Evolutionary conservation across 768 basidiomycete species (phyloP).

Genomic region (Suillus occidentalis): DNA sequence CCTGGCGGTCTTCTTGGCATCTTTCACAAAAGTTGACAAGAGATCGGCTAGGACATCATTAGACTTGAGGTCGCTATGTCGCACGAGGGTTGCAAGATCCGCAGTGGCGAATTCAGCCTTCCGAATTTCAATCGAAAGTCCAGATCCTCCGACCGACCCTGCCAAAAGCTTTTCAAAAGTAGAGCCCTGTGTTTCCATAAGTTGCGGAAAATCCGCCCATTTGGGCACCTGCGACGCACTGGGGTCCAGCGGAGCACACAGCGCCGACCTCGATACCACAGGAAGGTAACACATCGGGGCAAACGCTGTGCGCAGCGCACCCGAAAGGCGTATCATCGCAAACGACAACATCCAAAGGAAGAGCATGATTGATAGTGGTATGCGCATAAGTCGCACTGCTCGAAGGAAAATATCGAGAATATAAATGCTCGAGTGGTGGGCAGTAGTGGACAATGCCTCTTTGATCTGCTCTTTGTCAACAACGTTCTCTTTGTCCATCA

Average conservation of each 20-base stretch:
- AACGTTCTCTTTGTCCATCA: not conserved
- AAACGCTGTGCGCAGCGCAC: constrained; percentile 46
- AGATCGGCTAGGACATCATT: constrained; percentile 55
- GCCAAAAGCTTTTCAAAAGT: constrained; percentile 64
- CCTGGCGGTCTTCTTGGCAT: constrained; percentile 60
- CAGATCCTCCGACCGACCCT: constrained; percentile 56
- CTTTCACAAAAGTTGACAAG: constrained; percentile 54
- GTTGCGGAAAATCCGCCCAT: constrained; percentile 61
- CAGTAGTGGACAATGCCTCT: constrained; percentile 22
- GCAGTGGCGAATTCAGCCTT: constrained; percentile 76
- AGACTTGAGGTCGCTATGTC: constrained; percentile 59
- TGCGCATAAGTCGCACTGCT: constrained; percentile 50
- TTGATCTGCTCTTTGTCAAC: constrained; percentile 23
- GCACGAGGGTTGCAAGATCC: constrained; percentile 65
- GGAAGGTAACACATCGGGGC: constrained; percentile 65
- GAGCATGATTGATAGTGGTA: constrained; percentile 55
- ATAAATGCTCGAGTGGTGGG: constrained; percentile 38
- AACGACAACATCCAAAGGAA: constrained; percentile 52
- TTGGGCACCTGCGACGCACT: constrained; percentile 22
- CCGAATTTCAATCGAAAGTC: constrained; percentile 66
- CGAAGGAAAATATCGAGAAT: constrained; percentile 46
- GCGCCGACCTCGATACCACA: constrained; percentile 45
- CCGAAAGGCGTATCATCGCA: constrained; percentile 40
- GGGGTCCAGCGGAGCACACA: constrained; percentile 38
- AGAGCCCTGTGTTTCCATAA: constrained; percentile 59